These are phyloP conservation scores for Amniculicola lignicola DNA, from an alignment of 495 filamentous ascomycete species.

Conservation along the genomic window DNA sequence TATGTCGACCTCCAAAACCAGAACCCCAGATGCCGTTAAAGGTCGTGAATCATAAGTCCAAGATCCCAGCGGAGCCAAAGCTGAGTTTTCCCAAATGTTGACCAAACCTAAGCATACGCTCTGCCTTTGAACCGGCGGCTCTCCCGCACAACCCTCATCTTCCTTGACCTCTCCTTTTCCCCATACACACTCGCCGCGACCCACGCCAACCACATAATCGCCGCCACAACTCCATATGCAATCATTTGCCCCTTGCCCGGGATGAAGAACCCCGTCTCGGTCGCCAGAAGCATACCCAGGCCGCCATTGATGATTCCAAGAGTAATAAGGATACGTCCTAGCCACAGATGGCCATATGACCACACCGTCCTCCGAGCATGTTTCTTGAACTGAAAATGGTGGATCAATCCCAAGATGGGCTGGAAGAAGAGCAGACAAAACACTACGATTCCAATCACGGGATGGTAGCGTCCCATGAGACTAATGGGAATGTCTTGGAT, in stretches of 20 bases:
- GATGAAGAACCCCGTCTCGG: conserved; percentile 10
- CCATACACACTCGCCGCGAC: conserved; percentile 24
- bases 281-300: conserved; percentile 39
- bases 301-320: conserved; percentile 45
- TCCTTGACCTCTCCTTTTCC: conserved; percentile 14
- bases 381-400: conserved; percentile 43
- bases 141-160: not conserved
- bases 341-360: conserved; percentile 44
- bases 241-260: conserved; percentile 25
- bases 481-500: conserved; percentile 27
- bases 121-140: no score
- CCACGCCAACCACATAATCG: conserved; percentile 30
- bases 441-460: conserved; percentile 41
- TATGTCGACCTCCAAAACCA: no score
- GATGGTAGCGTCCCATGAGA: conserved; percentile 35
- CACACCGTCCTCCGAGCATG: conserved; percentile 38
- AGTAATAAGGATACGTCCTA: conserved; percentile 39
- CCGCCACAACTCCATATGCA: conserved; percentile 33
- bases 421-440: conserved; percentile 41
- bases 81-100: no score
- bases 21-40: no score
- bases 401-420: conserved; percentile 41
- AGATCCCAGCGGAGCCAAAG: no score
- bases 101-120: no score
- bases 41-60: no score